phyloP scores from a whole-genome alignment of 164 flowering plant species.

The Nymphaea colorata region DNA sequence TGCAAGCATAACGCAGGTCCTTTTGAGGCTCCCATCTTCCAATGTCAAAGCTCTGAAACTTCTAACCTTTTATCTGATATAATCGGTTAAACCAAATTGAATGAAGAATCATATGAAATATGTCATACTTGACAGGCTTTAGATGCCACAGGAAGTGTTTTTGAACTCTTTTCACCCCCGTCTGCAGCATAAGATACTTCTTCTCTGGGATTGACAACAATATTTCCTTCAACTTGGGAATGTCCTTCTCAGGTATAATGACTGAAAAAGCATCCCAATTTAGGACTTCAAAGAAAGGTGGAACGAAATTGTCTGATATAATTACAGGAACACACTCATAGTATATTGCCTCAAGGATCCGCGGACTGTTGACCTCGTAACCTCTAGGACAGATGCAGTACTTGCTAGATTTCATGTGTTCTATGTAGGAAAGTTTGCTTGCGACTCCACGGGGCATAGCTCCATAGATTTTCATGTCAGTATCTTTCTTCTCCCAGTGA shows the following conservation, averaged over 20 bases:
- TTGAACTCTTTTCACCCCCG: constrained; percentile 6
- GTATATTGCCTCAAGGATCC: constrained; percentile 7
- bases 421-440: constrained; percentile 1
- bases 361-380: constrained; percentile 6
- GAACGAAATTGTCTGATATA: constrained; percentile 9
- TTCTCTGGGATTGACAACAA: constrained; percentile 5
- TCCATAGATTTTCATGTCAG: constrained; percentile 9
- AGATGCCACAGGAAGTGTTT: constrained; percentile 8
- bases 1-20: no score
- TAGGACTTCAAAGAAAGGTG: constrained; percentile 6
- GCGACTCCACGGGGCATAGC: constrained; percentile 1
- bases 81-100: constrained; percentile 10
- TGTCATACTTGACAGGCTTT: constrained; percentile 10
- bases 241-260: constrained; percentile 5
- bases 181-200: constrained; percentile 4
- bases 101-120: constrained; percentile 10
- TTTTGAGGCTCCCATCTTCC: no score
- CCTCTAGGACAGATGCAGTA: constrained; percentile 11
- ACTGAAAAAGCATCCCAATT: constrained; percentile 7
- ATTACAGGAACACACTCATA: constrained; percentile 9
- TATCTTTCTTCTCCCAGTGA: constrained; percentile 9
- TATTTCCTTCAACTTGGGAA: constrained; percentile 8
- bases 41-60: neutral
- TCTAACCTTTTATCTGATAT: constrained; percentile 1
- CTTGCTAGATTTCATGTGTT: constrained; percentile 6